Base-by-base conservation (phyloP, 2,329 filamentous ascomycete species). In the Diaporthe caulivora region DNA sequence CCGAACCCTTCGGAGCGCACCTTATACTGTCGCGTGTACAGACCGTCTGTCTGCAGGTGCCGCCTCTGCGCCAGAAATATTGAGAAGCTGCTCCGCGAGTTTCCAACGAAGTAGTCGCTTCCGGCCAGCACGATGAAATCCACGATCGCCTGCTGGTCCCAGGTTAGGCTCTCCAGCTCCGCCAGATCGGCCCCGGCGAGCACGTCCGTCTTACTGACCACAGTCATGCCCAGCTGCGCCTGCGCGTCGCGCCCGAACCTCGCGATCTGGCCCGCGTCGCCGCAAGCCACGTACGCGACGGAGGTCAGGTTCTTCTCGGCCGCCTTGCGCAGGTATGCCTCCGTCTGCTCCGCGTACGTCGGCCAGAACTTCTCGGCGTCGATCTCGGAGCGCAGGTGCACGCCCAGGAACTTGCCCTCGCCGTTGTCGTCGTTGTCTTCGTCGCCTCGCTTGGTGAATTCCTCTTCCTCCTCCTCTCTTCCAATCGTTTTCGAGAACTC, bases 1-100 rank as follows among this genome's bases (percentile, higher is more conserved):
- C 81, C 82, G 73, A 87, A 85, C 3, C 84, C 84, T 5, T 84
- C 82, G 1, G 81, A 82, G 18, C 82, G 83, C 31, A 83, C 79
- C 76, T 81, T 85, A 80, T 85, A 87, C 8, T 83, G 84, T 51
- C 85, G 78, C 18, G 85, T 83, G 71, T 85, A 82, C 10, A 86
- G 62, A 0, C 84, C 83, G 1, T 82, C 83, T 0, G 77, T 79
- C 68, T 82, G 81, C 6, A 87, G 78, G 74, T 87, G 85, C 21
- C 86, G 78, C 76, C 86, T 87, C 75, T 84, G 81, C 1, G 84
- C 83, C 70, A 86, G 82, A 71, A 84, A 86, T 74, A 87, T 83
- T 31, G 85, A 85, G 77, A 87, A 87, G 42, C 84, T 86, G 75
- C 85, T 86, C 15, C 86, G 85, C 71, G 83, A 86, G 55, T 85